Evolutionary conservation across 441 rosid species (phyloP).

Genomic region (Raphanus hybrid): DNA sequence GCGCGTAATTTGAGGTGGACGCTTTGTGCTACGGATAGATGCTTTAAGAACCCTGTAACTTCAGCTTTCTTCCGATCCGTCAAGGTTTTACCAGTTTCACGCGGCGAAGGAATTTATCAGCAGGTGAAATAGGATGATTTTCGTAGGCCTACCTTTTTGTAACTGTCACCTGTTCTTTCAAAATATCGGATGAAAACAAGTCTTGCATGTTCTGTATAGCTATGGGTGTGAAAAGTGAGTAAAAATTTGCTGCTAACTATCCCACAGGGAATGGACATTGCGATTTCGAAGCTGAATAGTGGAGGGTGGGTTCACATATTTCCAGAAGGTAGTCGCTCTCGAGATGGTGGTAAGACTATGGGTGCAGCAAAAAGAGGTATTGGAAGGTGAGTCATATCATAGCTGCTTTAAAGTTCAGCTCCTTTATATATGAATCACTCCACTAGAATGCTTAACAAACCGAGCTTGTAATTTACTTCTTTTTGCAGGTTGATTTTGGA

Average conservation of each 20-base stretch:
- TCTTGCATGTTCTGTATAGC: background rate
- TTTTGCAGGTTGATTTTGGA: slow-evolving; percentile 78
- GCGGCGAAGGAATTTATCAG: slow-evolving; percentile 97
- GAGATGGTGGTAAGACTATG: slow-evolving; percentile 94
- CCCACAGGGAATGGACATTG: slow-evolving; percentile 93
- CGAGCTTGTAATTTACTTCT: background rate
- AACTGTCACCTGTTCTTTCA: background rate
- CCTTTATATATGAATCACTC: background rate
- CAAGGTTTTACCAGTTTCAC: slow-evolving; percentile 89
- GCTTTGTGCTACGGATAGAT: slow-evolving; percentile 90
- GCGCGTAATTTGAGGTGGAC: slow-evolving; percentile 93
- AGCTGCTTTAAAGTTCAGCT: background rate
- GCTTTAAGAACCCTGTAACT: slow-evolving; percentile 86
- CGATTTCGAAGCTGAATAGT: slow-evolving; percentile 77
- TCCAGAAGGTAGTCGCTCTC: slow-evolving; percentile 95
- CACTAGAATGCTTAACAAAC: background rate
- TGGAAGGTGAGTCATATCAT: slow-evolving; percentile 73
- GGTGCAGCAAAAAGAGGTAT: slow-evolving; percentile 90
- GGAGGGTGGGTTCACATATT: slow-evolving; percentile 99
- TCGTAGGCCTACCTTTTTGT: background rate
- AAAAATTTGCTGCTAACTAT: background rate
- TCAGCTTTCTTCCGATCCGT: slow-evolving; percentile 86
- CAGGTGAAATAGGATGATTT: slow-evolving; percentile 51
- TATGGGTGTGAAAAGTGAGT: background rate
- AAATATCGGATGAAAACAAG: slow-evolving; percentile 6